Conservation (phyloP, 2,329 filamentous ascomycete species). For the Pseudocercospora eumusae region DNA sequence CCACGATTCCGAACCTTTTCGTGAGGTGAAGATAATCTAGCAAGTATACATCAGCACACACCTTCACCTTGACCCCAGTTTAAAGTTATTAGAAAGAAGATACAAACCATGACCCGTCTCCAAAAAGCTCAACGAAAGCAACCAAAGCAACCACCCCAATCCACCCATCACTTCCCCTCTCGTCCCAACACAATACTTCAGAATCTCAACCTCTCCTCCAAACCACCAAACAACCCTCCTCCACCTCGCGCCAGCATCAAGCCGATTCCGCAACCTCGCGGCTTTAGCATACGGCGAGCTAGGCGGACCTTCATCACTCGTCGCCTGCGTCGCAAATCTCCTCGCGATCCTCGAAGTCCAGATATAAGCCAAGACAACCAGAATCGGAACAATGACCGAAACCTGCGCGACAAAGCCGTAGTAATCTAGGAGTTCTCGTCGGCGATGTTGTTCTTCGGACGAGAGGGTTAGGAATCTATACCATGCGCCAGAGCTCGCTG, state of each 20-base stretch:
- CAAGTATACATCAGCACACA: too few species aligned
- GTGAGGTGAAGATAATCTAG: slow-evolving; percentile 63
- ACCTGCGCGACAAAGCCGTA: slow-evolving; percentile 59
- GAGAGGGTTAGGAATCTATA: slow-evolving; percentile 58
- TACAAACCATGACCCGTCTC: slow-evolving; percentile 57
- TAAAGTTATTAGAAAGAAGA: too few species aligned
- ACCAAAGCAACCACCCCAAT: slow-evolving; percentile 54
- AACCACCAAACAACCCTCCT: slow-evolving; percentile 41
- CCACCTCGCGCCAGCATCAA: slow-evolving; percentile 18
- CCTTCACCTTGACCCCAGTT: too few species aligned
- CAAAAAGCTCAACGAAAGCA: slow-evolving; percentile 53
- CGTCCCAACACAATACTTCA: slow-evolving; percentile 48
- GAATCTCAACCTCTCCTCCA: slow-evolving; percentile 28
- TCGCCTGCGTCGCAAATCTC: background rate
- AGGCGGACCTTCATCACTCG: slow-evolving; percentile 29
- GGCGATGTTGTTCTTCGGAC: slow-evolving; percentile 49
- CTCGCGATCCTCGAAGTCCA: background rate
- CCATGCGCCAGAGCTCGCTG: slow-evolving; percentile 4
- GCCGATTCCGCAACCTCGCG: slow-evolving; percentile 24
- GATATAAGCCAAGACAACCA: slow-evolving; percentile 42
- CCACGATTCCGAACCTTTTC: slow-evolving; percentile 62
- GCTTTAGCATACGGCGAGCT: slow-evolving; percentile 46
- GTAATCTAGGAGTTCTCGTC: slow-evolving; percentile 56
- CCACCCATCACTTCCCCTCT: slow-evolving; percentile 54
- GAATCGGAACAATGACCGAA: slow-evolving; percentile 52